phyloP scores from a whole-genome alignment of 495 filamentous ascomycete genomes.

The Lichina pygmaea region DNA sequence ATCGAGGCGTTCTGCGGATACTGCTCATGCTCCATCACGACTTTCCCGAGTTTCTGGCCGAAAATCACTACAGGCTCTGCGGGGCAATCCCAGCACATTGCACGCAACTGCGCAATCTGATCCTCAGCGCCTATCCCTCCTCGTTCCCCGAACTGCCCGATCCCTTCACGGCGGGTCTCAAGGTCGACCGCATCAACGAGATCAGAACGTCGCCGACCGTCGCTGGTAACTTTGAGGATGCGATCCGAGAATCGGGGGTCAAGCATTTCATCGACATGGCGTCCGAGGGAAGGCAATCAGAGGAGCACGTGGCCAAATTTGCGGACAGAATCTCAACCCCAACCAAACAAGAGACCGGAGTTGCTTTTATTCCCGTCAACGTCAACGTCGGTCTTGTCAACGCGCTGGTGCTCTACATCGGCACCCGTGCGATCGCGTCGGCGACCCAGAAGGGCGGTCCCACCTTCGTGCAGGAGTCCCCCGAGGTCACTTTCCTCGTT shows the following conservation, averaged over 20 bases:
- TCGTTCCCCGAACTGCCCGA: constrained; percentile 53
- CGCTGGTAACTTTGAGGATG: constrained; percentile 30
- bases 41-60: constrained; percentile 74
- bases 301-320: constrained; percentile 43
- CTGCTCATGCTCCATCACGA: constrained; percentile 76
- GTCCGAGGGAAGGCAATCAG: constrained; percentile 22
- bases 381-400: constrained; percentile 52
- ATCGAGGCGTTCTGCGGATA: constrained; percentile 58
- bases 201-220: constrained; percentile 38
- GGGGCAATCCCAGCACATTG: constrained; percentile 65
- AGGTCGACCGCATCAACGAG: constrained; percentile 57
- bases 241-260: constrained; percentile 18
- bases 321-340: constrained; percentile 34
- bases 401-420: constrained; percentile 60
- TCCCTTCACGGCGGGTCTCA: constrained; percentile 52
- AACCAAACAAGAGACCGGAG: constrained; percentile 24
- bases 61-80: constrained; percentile 65
- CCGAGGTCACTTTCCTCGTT: constrained; percentile 49
- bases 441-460: constrained; percentile 29
- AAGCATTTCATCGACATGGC: constrained; percentile 43
- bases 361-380: constrained; percentile 29
- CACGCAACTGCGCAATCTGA: constrained; percentile 67
- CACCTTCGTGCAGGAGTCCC: constrained; percentile 37
- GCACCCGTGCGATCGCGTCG: constrained; percentile 33
- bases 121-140: constrained; percentile 60